These are phyloP conservation scores for Plasmodium falciparum DNA, from an alignment of 169 alveolate genomes.

Conservation along the genomic window DNA sequence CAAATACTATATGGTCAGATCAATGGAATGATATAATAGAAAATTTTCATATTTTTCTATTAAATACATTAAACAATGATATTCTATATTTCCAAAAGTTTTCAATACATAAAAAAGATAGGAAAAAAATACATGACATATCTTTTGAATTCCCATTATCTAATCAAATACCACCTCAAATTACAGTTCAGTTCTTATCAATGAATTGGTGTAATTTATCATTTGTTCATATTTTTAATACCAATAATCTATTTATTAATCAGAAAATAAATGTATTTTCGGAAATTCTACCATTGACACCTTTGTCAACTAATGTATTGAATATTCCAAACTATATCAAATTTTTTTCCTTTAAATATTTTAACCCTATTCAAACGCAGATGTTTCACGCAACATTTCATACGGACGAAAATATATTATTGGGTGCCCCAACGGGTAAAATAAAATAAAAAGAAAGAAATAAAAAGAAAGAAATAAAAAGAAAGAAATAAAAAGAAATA, in stretches of 20 bases:
- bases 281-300: constrained; percentile 35
- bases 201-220: constrained; percentile 77
- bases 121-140: constrained; percentile 79
- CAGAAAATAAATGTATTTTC: constrained; percentile 53
- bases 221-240: constrained; percentile 45
- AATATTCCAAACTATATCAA: constrained; percentile 85
- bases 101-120: constrained; percentile 77
- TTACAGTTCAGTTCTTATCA: constrained; percentile 63
- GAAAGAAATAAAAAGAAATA: too few species aligned
- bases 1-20: constrained; percentile 66
- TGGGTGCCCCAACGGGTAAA: constrained; percentile 99
- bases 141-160: constrained; percentile 73
- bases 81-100: constrained; percentile 91
- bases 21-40: constrained; percentile 73
- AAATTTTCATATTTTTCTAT: constrained; percentile 87
- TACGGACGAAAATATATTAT: constrained; percentile 96
- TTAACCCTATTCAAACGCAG: constrained; percentile 97
- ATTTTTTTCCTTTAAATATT: constrained; percentile 86
- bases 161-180: constrained; percentile 79
- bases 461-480: too few species aligned
- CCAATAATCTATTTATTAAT: constrained; percentile 66
- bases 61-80: constrained; percentile 91
- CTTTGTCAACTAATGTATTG: constrained; percentile 85
- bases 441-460: too few species aligned
- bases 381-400: constrained; percentile 96